Conservation (phyloP, 1,139 yeast genomes). For the Yamadazyma oceani region DNA sequence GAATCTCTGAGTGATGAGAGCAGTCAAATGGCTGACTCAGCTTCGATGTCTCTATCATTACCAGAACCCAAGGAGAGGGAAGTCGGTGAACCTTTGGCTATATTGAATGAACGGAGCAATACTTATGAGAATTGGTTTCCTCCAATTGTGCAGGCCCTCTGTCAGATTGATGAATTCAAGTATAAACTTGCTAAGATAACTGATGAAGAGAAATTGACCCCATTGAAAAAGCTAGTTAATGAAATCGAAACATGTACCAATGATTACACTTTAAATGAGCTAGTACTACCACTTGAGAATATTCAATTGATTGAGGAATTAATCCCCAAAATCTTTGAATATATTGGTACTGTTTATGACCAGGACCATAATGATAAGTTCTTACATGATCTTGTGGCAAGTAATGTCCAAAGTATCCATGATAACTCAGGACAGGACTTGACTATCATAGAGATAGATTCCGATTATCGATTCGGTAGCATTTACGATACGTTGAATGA, state of each 20-base stretch:
- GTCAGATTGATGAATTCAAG: slow-evolving; percentile 25
- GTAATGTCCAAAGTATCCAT: slow-evolving; percentile 10
- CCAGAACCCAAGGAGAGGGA: slow-evolving; percentile 4
- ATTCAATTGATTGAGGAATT: slow-evolving; percentile 27
- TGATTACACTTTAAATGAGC: slow-evolving; percentile 17
- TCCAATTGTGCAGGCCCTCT: slow-evolving; percentile 13
- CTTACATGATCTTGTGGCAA: slow-evolving; percentile 11
- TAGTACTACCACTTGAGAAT: slow-evolving; percentile 16
- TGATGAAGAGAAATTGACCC: slow-evolving; percentile 1
- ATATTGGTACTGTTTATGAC: slow-evolving; percentile 16
- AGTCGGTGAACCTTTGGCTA: slow-evolving; percentile 6
- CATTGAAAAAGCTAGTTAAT: slow-evolving; percentile 7
- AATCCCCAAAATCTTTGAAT: slow-evolving; percentile 25
- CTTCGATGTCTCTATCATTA: background rate
- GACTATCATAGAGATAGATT: slow-evolving; percentile 34
- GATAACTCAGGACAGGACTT: slow-evolving; percentile 21
- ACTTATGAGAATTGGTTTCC: slow-evolving; percentile 10
- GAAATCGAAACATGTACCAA: slow-evolving; percentile 4
- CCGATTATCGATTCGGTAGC: slow-evolving; percentile 27
- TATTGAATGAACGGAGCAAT: slow-evolving; percentile 7
- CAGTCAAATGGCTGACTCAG: background rate
- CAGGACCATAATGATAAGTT: slow-evolving; percentile 14
- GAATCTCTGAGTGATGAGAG: background rate
- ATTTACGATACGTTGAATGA: slow-evolving; percentile 34
- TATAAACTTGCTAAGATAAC: background rate